Evolutionary conservation across 2,329 filamentous ascomycete genomes (phyloP), one percentile per base, ranked within the genome.

Genomic region (Fusarium devonianum): DNA sequence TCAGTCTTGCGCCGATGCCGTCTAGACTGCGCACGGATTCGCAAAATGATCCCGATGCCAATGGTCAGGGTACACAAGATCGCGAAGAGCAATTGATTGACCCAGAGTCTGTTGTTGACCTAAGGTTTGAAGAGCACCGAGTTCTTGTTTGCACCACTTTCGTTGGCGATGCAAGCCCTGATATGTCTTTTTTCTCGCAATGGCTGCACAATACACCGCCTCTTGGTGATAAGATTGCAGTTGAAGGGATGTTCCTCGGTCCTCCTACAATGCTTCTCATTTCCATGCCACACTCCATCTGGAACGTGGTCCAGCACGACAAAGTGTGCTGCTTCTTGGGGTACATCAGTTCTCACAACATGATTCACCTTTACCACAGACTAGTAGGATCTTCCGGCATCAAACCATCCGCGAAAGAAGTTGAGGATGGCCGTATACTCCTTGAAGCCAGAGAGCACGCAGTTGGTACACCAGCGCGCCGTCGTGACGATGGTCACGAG

Each of bases 131-230:
- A 22, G 83, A 87, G 60, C 75, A 79, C 7, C 77, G 84, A 55
- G 80, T 86, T n/a, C 71, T 87, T 9, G 84, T 86, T 2, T 87
- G 84, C 65, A 87, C 84, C 0, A 87, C 84, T 0, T 87, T 86
- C 63, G 81, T 86, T 19, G 84, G 84, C 19, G 84, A 87, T 58
- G 81, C 83, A 3, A 86, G 81, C 58, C 77, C 82, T 10, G 83
- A 87, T 54, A 86, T 87, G 83, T 79, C 81, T 3, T 85, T 78
- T 48, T 87, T 86, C 65, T 81, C 85, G 49, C 80, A 85, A 55
- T 87, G 84, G 84, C 74, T 87, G n/a, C 79, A 83, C 34, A 80
- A 82, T 56, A 78, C 78, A 1, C 82, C 84, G 1, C 70, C 78
- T 0, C 75, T 82, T 3, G 80, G 80, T 1, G 76, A 80, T 12